These are phyloP conservation scores for Gossypium trilobum DNA, from an alignment of 441 rosid species.

Conservation along the genomic window DNA sequence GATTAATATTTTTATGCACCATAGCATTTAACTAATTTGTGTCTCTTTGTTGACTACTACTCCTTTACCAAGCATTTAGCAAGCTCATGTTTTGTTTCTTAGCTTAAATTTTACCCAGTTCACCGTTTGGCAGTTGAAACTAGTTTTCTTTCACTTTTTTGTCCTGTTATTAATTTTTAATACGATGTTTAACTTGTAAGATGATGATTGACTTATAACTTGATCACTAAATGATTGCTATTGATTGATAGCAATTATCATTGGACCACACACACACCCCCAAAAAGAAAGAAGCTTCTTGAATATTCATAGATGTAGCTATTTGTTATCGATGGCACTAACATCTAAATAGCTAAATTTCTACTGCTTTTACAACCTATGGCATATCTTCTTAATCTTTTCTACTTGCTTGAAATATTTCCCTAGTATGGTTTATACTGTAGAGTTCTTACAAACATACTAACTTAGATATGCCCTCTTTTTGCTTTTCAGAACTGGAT, in stretches of 20 bases:
- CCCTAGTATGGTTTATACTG: not conserved
- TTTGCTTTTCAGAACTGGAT: constrained; percentile 72
- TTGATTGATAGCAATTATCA: not conserved
- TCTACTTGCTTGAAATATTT: not conserved
- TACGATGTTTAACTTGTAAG: not conserved
- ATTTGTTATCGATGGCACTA: not conserved
- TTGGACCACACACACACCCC: not conserved
- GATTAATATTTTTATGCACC: not conserved
- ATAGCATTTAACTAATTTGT: constrained; percentile 2
- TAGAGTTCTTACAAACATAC: not conserved
- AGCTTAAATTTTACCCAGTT: not conserved
- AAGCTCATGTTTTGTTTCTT: not conserved
- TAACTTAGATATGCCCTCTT: constrained; percentile 8
- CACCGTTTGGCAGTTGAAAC: not conserved
- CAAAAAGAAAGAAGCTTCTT: constrained; percentile 4
- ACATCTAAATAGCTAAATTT: not conserved
- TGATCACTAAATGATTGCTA: constrained; percentile 3
- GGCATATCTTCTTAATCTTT: not conserved
- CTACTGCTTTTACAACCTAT: not conserved
- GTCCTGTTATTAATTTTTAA: not conserved
- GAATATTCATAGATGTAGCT: not conserved
- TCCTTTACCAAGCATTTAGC: not conserved
- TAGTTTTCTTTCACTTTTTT: not conserved
- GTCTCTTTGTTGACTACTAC: not conserved
- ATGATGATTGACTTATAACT: not conserved